Evolutionary conservation across 345 rosid species (phyloP).

Genomic region (Citrus unshiu): DNA sequence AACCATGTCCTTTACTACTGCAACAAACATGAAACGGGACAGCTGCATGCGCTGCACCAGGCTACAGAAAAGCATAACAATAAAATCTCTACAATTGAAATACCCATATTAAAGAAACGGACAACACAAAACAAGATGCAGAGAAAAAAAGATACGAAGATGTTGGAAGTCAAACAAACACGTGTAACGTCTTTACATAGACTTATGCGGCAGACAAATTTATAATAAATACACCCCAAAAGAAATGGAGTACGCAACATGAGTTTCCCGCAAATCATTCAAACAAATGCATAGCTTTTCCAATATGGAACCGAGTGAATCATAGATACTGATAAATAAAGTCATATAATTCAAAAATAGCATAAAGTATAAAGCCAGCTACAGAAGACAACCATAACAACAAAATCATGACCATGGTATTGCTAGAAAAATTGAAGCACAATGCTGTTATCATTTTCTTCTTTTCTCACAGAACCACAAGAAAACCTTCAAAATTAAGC

Average conservation of each 20-base stretch:
- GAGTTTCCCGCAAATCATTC: not conserved
- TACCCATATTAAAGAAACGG: not conserved
- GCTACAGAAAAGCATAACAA: constrained; percentile 25
- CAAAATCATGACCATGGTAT: constrained; percentile 8
- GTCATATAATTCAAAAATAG: not conserved
- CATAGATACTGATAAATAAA: not conserved
- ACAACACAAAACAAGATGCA: not conserved
- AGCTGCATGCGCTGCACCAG: constrained; percentile 34
- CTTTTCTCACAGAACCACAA: not conserved
- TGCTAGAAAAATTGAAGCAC: not conserved
- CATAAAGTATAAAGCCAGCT: not conserved
- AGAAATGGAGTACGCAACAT: not conserved
- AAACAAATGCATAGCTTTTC: not conserved
- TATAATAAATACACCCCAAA: not conserved
- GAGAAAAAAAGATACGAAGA: not conserved
- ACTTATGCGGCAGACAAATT: not conserved
- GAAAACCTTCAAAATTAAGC: constrained; percentile 9
- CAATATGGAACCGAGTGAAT: not conserved
- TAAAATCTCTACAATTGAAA: not conserved
- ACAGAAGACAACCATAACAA: not conserved
- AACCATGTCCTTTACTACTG: constrained; percentile 26
- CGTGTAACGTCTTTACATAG: not conserved
- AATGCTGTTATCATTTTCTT: not conserved
- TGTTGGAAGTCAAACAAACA: constrained; percentile 6
- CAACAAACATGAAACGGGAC: constrained; percentile 29